Evolutionary conservation across 1,284 basidiomycete genomes (phyloP).

Genomic region (Cutaneotrichosporon sp.): DNA sequence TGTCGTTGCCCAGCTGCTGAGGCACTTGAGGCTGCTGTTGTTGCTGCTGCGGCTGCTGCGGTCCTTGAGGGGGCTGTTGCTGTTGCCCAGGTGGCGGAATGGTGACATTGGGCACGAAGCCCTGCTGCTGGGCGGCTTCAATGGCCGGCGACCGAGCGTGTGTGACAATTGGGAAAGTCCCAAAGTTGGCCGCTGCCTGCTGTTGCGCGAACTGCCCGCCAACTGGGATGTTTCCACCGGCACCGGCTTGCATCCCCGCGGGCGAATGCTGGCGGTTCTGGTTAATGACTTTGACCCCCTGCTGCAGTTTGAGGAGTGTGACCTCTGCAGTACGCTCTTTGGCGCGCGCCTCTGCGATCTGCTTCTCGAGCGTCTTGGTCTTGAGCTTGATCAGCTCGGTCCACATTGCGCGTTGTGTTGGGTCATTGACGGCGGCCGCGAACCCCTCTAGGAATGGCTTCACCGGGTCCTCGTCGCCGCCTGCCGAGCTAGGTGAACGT

Average conservation of each 20-base stretch:
- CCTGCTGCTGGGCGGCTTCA: background rate
- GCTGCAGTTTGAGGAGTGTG: conserved; percentile 34
- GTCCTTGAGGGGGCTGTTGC: background rate
- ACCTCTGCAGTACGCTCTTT: conserved; percentile 43
- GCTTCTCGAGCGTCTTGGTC: conserved; percentile 39
- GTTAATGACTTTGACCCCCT: conserved; percentile 2
- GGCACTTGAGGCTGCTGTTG: background rate
- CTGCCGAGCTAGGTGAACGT: too few relatives aligned
- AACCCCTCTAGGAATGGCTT: conserved; percentile 18
- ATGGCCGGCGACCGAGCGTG: conserved; percentile 14
- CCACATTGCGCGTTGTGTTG: conserved; percentile 32
- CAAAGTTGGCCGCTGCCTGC: conserved; percentile 1
- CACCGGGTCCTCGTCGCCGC: conserved; percentile 15
- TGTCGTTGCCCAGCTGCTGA: background rate
- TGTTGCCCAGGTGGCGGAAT: background rate
- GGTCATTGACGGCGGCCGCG: conserved; percentile 22
- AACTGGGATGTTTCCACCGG: background rate
- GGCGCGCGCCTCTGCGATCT: conserved; percentile 43
- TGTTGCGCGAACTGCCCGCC: background rate
- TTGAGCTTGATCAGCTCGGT: conserved; percentile 40
- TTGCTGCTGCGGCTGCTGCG: background rate
- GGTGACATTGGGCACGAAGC: conserved; percentile 1
- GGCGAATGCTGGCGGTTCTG: background rate
- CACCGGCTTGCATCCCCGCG: background rate
- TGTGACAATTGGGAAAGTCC: conserved; percentile 7